Evolutionary conservation across 1,284 basidiomycete genomes (phyloP).

Genomic region (Leccinum griseonigrum): DNA sequence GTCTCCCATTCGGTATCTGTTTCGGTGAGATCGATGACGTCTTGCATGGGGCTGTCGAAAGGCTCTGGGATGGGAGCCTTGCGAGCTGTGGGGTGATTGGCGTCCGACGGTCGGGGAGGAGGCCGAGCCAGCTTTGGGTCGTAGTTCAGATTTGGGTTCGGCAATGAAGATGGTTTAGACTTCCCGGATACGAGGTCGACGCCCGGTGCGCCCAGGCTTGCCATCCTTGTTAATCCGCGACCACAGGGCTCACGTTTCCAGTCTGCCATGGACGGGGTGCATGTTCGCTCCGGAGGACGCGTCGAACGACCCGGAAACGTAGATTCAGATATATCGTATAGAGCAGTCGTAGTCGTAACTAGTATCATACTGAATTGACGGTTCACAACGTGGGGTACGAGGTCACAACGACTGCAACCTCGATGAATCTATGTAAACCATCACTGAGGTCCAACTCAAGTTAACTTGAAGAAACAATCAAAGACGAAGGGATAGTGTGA

Average conservation of each 20-base stretch:
- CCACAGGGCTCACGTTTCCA: conserved; percentile 3
- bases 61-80: neutral
- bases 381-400: too few relatives aligned
- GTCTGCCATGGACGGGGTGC: neutral
- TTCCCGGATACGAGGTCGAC: conserved; percentile 10
- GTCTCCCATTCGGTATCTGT: conserved; percentile 22
- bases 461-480: neutral
- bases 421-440: too few relatives aligned
- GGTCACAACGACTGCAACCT: too few relatives aligned
- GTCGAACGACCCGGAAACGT: neutral
- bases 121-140: conserved; percentile 8
- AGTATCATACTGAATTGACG: too few relatives aligned
- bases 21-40: conserved; percentile 20
- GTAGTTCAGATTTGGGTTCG: conserved; percentile 16
- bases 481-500: neutral
- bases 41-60: conserved; percentile 16
- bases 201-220: conserved; percentile 6
- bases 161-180: conserved; percentile 15
- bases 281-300: conserved; percentile 1
- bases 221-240: conserved; percentile 13
- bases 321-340: too few relatives aligned
- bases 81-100: neutral
- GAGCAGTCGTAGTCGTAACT: too few relatives aligned
- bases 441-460: too few relatives aligned
- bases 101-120: neutral